Conservation (phyloP, 208 protist genomes). For the Tritrichomonas musculus region DNA sequence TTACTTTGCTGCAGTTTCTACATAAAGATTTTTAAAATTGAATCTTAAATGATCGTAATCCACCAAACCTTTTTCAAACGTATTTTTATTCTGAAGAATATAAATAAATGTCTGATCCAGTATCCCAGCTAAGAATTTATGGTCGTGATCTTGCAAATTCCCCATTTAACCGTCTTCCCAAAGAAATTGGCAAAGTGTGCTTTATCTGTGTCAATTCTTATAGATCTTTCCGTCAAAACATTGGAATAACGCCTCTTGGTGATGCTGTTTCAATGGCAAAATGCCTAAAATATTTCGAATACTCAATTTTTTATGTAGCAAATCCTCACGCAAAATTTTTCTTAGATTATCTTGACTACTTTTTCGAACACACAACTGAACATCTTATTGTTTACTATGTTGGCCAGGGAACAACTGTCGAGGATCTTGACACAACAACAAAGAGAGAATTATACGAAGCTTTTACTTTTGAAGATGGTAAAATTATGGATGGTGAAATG, state of each 20-base stretch:
- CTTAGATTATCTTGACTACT: neutral
- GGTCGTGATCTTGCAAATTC: neutral
- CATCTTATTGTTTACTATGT: conserved; percentile 4
- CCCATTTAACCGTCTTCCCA: neutral
- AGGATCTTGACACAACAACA: neutral
- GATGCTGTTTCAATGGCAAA: neutral
- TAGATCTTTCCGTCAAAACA: neutral
- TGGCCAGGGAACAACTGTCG: neutral
- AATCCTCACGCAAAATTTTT: neutral
- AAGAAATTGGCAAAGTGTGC: neutral
- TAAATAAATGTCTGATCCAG: no score
- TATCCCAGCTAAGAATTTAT: no score
- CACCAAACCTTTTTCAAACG: no score
- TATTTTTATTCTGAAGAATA: no score
- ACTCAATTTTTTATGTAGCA: neutral
- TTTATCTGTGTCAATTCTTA: neutral
- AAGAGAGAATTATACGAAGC: neutral
- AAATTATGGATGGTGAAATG: neutral
- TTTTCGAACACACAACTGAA: neutral
- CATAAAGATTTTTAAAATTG: no score
- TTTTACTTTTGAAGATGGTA: neutral
- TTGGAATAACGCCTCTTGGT: neutral
- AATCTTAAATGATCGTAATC: no score
- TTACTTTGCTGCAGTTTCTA: no score
- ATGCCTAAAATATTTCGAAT: neutral